These are phyloP conservation scores for Ustulina deusta DNA, from an alignment of 2,329 filamentous ascomycete species.

Conservation along the genomic window DNA sequence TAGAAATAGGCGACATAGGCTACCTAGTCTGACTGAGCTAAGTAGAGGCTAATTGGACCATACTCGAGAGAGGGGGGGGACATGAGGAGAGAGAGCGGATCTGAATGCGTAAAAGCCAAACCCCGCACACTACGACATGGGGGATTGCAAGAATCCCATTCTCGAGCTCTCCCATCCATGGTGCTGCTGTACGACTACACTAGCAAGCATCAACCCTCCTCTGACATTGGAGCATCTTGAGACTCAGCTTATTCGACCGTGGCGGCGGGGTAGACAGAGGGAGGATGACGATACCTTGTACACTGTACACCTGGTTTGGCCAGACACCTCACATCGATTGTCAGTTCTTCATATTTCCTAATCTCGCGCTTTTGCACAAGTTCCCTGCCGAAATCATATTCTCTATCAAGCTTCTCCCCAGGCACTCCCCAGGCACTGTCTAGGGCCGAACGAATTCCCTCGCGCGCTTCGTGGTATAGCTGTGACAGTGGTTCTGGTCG, in stretches of 20 bases:
- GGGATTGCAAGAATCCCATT: conserved; percentile 38
- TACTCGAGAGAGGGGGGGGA: not conserved
- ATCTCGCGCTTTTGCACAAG: conserved; percentile 6
- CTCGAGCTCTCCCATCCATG: conserved; percentile 1
- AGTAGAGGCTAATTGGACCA: not conserved
- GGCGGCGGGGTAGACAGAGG: not conserved
- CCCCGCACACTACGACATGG: conserved; percentile 31
- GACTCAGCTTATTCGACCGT: not conserved
- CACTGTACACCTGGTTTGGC: not conserved
- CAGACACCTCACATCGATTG: conserved; percentile 11
- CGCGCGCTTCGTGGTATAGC: conserved; percentile 10
- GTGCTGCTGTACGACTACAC: conserved; percentile 22
- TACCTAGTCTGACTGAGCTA: not conserved
- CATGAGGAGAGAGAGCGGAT: not conserved
- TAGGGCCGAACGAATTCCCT: too few species aligned
- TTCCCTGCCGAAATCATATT: conserved; percentile 7
- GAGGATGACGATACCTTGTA: too few species aligned
- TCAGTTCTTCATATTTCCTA: not conserved
- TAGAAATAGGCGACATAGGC: not conserved
- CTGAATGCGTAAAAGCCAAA: conserved; percentile 3
- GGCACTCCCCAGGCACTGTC: too few species aligned
- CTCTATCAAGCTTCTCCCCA: conserved; percentile 1
- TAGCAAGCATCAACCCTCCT: conserved; percentile 1
- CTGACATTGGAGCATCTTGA: conserved; percentile 9
- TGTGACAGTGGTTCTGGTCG: conserved; percentile 12